phyloP scores from a whole-genome alignment of 1,284 basidiomycete genomes.

The Heterobasidion irregulare region DNA sequence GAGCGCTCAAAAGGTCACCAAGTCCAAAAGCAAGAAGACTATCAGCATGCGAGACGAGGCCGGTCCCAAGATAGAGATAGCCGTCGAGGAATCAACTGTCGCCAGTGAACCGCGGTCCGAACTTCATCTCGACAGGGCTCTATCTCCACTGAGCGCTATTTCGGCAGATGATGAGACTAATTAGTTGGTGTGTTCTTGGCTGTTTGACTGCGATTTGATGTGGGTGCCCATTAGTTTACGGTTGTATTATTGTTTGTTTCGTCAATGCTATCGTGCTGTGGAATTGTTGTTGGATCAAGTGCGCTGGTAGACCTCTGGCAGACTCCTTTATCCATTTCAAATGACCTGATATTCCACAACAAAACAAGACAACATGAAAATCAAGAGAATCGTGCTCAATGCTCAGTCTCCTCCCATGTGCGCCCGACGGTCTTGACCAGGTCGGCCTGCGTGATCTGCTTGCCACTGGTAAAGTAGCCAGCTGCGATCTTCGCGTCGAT shows the following conservation, averaged over 20 bases:
- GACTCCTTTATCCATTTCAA: too few species aligned
- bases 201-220: too few species aligned
- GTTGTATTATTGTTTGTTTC: too few species aligned
- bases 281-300: too few species aligned
- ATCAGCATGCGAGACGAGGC: conserved; percentile 1
- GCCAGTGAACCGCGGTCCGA: neutral
- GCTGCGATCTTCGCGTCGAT: conserved; percentile 93
- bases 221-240: too few species aligned
- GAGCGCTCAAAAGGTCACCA: conserved; percentile 35
- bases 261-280: too few species aligned
- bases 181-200: too few species aligned
- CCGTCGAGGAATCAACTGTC: conserved; percentile 20
- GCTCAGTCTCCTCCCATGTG: conserved; percentile 81
- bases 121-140: neutral
- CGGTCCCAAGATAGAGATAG: conserved; percentile 31
- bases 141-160: neutral
- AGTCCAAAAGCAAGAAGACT: conserved; percentile 15
- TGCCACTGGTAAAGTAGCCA: conserved; percentile 82
- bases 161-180: neutral
- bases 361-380: too few species aligned
- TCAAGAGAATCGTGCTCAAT: conserved; percentile 24
- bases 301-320: too few species aligned
- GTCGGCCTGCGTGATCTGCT: conserved; percentile 69
- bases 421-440: conserved; percentile 82
- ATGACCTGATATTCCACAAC: too few species aligned